Conservation (phyloP, 2,329 filamentous ascomycete genomes). For the Onygenales sp. region DNA sequence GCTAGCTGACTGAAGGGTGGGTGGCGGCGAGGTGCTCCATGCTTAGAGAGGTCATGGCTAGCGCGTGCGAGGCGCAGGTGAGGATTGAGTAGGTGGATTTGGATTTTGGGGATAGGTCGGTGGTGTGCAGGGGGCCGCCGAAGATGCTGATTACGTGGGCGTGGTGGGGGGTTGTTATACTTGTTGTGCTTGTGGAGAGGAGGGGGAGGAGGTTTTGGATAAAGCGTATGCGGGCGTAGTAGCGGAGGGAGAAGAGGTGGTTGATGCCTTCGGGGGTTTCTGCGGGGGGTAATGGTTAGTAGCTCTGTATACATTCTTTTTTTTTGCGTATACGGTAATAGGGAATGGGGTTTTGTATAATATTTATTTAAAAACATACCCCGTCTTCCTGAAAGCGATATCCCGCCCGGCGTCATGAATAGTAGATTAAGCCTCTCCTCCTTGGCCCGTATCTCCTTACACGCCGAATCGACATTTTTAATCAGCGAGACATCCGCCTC, state of each 20-base stretch:
- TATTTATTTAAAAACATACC: slow-evolving; percentile 21
- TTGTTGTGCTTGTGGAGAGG: slow-evolving; percentile 11
- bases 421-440: slow-evolving; percentile 29
- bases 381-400: slow-evolving; percentile 21
- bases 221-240: slow-evolving; percentile 28
- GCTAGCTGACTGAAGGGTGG: slow-evolving; percentile 36
- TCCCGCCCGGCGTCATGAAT: slow-evolving; percentile 28
- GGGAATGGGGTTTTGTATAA: no score
- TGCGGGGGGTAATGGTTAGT: slow-evolving; percentile 31
- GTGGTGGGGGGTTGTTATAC: slow-evolving; percentile 17
- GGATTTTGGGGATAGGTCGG: slow-evolving; percentile 33
- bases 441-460: slow-evolving; percentile 18
- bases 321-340: slow-evolving; percentile 33
- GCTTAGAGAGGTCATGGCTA: slow-evolving; percentile 23
- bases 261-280: slow-evolving; percentile 23
- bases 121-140: slow-evolving; percentile 36
- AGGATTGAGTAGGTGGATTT: slow-evolving; percentile 14
- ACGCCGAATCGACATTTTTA: slow-evolving; percentile 23
- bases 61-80: slow-evolving; percentile 5
- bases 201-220: slow-evolving; percentile 23
- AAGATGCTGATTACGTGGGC: slow-evolving; percentile 47
- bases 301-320: slow-evolving; percentile 35
- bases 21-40: slow-evolving; percentile 17
- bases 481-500: slow-evolving; percentile 28
- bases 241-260: slow-evolving; percentile 19